These are phyloP conservation scores for Globisporangium spiculum DNA, from an alignment of 352 stramenopile genomes.

Conservation along the genomic window DNA sequence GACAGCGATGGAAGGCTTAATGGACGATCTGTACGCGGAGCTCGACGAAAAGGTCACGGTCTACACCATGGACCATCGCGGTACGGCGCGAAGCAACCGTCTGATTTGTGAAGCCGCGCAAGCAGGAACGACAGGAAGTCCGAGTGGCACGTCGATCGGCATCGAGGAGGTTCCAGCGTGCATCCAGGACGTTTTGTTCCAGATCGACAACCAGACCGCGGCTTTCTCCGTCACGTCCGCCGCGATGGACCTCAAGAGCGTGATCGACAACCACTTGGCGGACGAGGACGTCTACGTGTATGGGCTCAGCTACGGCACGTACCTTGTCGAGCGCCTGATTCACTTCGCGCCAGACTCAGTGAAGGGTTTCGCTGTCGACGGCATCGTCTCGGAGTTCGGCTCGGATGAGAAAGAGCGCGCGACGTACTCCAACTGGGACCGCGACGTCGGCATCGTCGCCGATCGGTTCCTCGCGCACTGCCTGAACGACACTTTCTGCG, in stretches of 20 bases:
- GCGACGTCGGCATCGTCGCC: conserved; percentile 61
- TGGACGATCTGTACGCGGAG: conserved; percentile 53
- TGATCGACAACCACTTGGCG: conserved; percentile 42
- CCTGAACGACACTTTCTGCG: conserved; percentile 55
- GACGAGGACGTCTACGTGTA: conserved; percentile 71
- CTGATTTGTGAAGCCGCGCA: conserved; percentile 53
- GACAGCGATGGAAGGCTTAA: conserved; percentile 62
- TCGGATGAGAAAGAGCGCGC: conserved; percentile 47
- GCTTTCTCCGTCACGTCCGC: conserved; percentile 75
- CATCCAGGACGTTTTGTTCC: conserved; percentile 69
- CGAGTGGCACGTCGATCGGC: conserved; percentile 42
- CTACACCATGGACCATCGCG: conserved; percentile 71
- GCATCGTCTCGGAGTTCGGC: conserved; percentile 62
- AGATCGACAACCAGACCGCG: conserved; percentile 67
- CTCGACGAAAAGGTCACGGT: conserved; percentile 50
- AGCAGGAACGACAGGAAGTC: conserved; percentile 47
- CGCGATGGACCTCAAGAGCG: conserved; percentile 55
- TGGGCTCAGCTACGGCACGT: conserved; percentile 76
- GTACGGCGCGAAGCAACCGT: conserved; percentile 54
- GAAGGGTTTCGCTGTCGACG: conserved; percentile 56
- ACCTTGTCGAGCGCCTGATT: conserved; percentile 61
- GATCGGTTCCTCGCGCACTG: conserved; percentile 57
- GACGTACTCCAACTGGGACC: conserved; percentile 82
- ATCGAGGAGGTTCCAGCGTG: conserved; percentile 58
- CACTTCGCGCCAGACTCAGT: conserved; percentile 46